Percentiles rank a stretch among this genome's conserved stretches.
phyloP scores from a whole-genome alignment of 2,329 filamentous ascomycete genomes.

The Rhinocladiella mackenziei region DNA sequence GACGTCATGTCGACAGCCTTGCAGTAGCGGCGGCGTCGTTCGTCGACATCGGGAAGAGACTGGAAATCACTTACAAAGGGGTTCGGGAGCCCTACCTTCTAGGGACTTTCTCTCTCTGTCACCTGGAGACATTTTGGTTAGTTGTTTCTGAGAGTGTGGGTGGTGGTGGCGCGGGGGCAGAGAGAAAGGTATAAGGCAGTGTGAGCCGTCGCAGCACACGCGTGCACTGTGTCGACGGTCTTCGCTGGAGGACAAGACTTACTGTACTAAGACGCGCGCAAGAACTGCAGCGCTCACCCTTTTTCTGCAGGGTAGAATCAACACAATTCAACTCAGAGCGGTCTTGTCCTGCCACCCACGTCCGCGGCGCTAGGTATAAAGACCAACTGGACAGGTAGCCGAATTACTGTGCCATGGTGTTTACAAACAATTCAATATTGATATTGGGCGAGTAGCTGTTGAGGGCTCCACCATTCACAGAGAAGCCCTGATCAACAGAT shows the following conservation, averaged over 20 bases:
- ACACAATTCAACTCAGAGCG: neutral
- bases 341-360: neutral
- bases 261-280: conserved; percentile 5
- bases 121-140: conserved; percentile 18
- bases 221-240: neutral
- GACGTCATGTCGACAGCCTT: conserved; percentile 1
- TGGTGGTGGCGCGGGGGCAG: neutral
- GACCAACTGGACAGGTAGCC: too few relatives aligned
- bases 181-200: conserved; percentile 1
- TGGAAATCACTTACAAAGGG: conserved; percentile 12
- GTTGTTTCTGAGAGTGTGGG: conserved; percentile 1
- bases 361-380: too few relatives aligned
- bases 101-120: conserved; percentile 6
- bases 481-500: conserved; percentile 16
- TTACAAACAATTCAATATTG: neutral
- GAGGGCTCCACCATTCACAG: conserved; percentile 2
- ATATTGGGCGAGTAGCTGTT: too few relatives aligned
- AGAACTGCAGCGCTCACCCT: neutral
- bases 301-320: neutral
- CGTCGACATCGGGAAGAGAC: neutral
- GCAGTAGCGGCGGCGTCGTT: neutral
- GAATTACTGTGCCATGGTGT: conserved; percentile 5
- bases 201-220: neutral
- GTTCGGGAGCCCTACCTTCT: conserved; percentile 7
- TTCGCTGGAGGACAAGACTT: conserved; percentile 5